phyloP scores from a whole-genome alignment of 345 rosid species.

The Populus davidiana region DNA sequence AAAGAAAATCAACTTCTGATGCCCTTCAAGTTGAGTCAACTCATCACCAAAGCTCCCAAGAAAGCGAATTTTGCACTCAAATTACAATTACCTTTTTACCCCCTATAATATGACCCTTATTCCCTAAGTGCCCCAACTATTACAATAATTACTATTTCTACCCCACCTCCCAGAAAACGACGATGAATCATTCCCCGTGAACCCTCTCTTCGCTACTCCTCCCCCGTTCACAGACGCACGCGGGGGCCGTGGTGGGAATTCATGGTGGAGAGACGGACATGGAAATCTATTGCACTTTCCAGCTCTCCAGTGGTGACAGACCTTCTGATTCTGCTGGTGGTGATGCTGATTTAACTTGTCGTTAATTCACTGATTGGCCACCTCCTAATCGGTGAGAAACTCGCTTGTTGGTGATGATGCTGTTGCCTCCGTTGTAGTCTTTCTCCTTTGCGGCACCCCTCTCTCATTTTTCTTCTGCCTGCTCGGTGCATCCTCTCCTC shows the following conservation, averaged over 20 bases:
- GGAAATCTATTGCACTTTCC: slow-evolving; percentile 69
- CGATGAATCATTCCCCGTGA: slow-evolving; percentile 43
- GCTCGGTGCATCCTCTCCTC: not conserved
- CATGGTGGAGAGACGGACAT: slow-evolving; percentile 42
- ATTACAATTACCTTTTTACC: slow-evolving; percentile 38
- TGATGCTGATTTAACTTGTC: slow-evolving; percentile 1
- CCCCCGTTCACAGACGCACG: slow-evolving; percentile 30
- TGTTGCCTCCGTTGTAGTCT: not conserved
- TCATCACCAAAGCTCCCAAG: slow-evolving; percentile 73
- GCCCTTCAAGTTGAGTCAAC: slow-evolving; percentile 93
- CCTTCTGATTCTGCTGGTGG: slow-evolving; percentile 39
- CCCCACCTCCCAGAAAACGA: slow-evolving; percentile 64
- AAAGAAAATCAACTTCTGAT: slow-evolving; percentile 50
- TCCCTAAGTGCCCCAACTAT: slow-evolving; percentile 42
- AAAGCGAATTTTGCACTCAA: slow-evolving; percentile 73
- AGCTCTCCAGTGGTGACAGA: slow-evolving; percentile 79
- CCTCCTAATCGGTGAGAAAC: slow-evolving; percentile 67
- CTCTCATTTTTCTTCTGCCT: not conserved
- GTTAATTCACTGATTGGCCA: slow-evolving; percentile 10
- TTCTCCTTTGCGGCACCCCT: not conserved
- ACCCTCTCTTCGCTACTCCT: slow-evolving; percentile 47
- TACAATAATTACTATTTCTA: slow-evolving; percentile 38
- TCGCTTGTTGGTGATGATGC: slow-evolving; percentile 19
- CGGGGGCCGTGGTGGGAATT: slow-evolving; percentile 28
- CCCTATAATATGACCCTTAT: slow-evolving; percentile 7